A percentile compares a stretch with the other conserved stretches of the same genome.
Evolutionary conservation across 148 eudicot genomes (phyloP).

Genomic region (Camellia japonica): DNA sequence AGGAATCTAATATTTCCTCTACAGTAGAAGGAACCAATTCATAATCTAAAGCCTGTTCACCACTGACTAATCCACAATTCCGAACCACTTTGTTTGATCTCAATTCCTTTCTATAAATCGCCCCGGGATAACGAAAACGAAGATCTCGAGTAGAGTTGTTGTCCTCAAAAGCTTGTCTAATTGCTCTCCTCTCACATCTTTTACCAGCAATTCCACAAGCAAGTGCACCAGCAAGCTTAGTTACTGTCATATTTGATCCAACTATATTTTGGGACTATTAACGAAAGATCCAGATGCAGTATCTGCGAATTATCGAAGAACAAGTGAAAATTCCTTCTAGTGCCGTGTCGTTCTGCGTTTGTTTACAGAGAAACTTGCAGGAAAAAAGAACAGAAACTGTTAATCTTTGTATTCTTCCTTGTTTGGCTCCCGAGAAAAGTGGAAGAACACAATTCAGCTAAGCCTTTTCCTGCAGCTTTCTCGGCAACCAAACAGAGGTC

Average conservation of each 20-base stretch:
- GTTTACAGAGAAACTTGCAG: background rate
- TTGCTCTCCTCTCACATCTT: slow-evolving; percentile 13
- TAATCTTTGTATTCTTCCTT: background rate
- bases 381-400: background rate
- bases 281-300: background rate
- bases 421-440: background rate
- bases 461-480: background rate
- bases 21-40: slow-evolving; percentile 16
- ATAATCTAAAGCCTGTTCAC: slow-evolving; percentile 18
- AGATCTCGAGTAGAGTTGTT: background rate
- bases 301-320: background rate
- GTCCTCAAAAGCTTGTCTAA: slow-evolving; percentile 1
- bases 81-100: slow-evolving; percentile 22
- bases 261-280: background rate
- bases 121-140: slow-evolving; percentile 5
- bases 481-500: background rate
- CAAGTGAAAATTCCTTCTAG: background rate
- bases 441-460: background rate
- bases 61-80: slow-evolving; percentile 23
- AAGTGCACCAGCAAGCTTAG: slow-evolving; percentile 16
- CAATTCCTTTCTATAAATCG: background rate
- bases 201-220: slow-evolving; percentile 23
- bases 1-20: slow-evolving; percentile 21
- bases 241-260: slow-evolving; percentile 11
- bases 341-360: background rate